Evolutionary conservation across 1,284 basidiomycete species (phyloP), one percentile per base, ranked within the genome.

Genomic region (Pseudozyma tsukubaensis): DNA sequence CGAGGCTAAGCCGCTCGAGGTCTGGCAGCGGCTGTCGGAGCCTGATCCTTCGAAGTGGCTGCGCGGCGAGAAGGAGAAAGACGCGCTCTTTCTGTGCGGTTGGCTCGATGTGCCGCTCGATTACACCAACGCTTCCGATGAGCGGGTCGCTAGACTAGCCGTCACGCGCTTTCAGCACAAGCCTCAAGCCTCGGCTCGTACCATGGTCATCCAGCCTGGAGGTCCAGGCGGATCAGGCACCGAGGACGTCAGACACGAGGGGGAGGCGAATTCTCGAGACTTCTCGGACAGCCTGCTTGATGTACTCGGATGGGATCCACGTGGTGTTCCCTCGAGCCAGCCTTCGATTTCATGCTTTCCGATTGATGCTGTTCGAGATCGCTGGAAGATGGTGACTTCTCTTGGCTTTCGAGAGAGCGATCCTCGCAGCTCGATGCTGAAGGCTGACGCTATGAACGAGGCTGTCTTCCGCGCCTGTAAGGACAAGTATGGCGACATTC

Each of bases 81-180:
- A 36, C 32, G 47, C 34, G 4, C 66, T 72, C 32, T 72, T 66
- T 18, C 62, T 72, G 3, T 72, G 65, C 35, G 69, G 73, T 0
- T 76, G 55, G 44, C 58, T 76, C 44, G 73, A 76, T 29, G 73
- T 76, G 11, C 70, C 74, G 14, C 62, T 76, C 34, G 74, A 76
- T 53, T 72, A 76, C 62, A 73, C 70, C 32, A 69, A 69, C 29
- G 4, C 48, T 12, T 66, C 70, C 24, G 74, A 76, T 36, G 1
- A 9, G 2, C 55, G 72, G 3, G 47, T 65, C 13, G 59, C 59
- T 0, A 49, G 72, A 0, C 35, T 74, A 9, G 72, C 67, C 12
- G 49, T 74, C 13, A 69, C 67, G 16, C 59, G 49, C 32, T 56
- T 49, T n/a, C 72, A 74, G 21, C 58, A 36, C 18, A n/a, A 58